Percentiles rank a stretch among this genome's conserved stretches.
Conservation (phyloP, 345 rosid species). For the Clausena lansium region DNA sequence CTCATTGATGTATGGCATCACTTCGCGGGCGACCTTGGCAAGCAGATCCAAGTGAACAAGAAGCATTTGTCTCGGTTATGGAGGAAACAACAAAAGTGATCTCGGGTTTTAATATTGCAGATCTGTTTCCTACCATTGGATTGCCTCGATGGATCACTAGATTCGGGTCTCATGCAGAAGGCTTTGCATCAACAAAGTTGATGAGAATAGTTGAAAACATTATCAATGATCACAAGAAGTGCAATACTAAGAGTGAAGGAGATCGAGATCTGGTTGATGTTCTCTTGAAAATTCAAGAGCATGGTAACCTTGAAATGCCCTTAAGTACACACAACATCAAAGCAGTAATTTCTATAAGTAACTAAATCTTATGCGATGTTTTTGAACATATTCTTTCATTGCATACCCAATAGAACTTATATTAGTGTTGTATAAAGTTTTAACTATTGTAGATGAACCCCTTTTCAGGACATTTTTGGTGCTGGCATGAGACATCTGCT, state of each 20-base stretch:
- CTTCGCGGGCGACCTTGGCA: conserved; percentile 26
- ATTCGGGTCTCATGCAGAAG: conserved; percentile 13
- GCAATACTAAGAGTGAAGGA: no score
- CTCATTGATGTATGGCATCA: conserved; percentile 7
- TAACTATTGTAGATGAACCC: neutral
- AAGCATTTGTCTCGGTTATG: conserved; percentile 3
- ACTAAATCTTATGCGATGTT: neutral
- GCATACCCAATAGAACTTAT: neutral
- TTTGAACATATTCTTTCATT: neutral
- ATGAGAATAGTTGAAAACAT: conserved; percentile 18
- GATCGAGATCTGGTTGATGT: conserved; percentile 17
- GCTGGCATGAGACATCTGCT: conserved; percentile 29
- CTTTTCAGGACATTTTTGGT: conserved; percentile 18
- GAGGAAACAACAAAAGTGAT: neutral
- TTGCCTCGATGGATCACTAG: conserved; percentile 21
- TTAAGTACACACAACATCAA: conserved; percentile 27
- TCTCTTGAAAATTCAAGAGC: conserved; percentile 11
- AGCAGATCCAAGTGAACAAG: conserved; percentile 23
- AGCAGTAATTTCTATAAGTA: conserved; percentile 30
- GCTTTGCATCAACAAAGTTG: conserved; percentile 10
- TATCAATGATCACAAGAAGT: conserved; percentile 11
- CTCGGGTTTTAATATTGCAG: conserved; percentile 21
- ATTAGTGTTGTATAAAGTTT: neutral
- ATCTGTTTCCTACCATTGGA: conserved; percentile 27
- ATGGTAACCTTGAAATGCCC: conserved; percentile 14